Base-by-base conservation (phyloP, 257 asterid species). In the Eucommia ulmoides region DNA sequence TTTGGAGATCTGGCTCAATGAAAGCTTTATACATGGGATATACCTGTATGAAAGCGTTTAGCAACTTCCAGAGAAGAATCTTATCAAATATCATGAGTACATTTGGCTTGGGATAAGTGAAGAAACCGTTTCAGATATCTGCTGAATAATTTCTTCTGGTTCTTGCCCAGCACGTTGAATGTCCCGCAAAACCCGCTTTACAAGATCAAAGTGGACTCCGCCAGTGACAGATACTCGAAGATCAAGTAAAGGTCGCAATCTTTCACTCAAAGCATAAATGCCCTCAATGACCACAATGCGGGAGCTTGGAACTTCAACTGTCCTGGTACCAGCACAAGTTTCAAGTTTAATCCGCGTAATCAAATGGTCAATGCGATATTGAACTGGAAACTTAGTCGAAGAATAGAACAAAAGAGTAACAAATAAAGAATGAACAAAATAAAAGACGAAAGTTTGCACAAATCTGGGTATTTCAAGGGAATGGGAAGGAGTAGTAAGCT, bases 1-100 rank as follows among this genome's bases (percentile, higher is more conserved):
- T 83, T 53, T 71, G 78, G 50, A 91, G 94, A 70, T 91, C 98
- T 38, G 98, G 96, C 76, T 91, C 98, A 33, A 91, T 91, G 62
- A 74, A 91, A 33, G 96, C 96, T 77, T 89, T 89, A 59, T 86
- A 91, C 98, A 91, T 91, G 3, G 98, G 98, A 75, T 91, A 91
- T 47, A 91, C 98, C 98, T 91, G 82, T 49, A 59, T 15, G 56
- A 61, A 63, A 59, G 64, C 66, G 55, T 41, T 42, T 10, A 54
- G 54, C 29, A 68, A 62, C 50, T 54, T 53, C 49, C 51, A 23
- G 19, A 21, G 38, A 51, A 35, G 41, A 26, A 18, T 33, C 22
- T 16, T 26, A 23, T 21, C 23, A 42, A 21, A 68, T 23, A 49
- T 47, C 45, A 54, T 7, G 52, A 21, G 41, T 49, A 49, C 42